Conservation (phyloP, 495 filamentous ascomycete genomes). For the Lasiosphaeria hispida region DNA sequence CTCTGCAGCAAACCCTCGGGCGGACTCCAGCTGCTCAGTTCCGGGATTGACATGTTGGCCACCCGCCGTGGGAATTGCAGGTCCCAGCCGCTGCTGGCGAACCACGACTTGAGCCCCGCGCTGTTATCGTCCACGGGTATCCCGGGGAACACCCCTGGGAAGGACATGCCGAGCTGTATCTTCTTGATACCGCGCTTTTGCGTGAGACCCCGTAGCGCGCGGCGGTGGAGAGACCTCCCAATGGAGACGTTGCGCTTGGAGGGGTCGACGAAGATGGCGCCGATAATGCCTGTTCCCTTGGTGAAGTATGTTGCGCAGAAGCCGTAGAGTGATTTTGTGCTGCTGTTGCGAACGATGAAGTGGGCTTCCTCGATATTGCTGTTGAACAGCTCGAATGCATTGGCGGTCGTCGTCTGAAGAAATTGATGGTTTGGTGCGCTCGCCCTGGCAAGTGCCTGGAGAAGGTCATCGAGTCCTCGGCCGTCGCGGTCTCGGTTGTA, state of each 20-base stretch:
- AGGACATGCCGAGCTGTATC: slow-evolving; percentile 73
- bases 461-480: slow-evolving; percentile 63
- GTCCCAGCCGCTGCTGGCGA: slow-evolving; percentile 47
- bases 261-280: slow-evolving; percentile 80
- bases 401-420: slow-evolving; percentile 66
- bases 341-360: slow-evolving; percentile 89
- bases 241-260: slow-evolving; percentile 79
- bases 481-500: slow-evolving; percentile 77
- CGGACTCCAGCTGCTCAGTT: slow-evolving; percentile 68
- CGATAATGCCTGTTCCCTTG: slow-evolving; percentile 72
- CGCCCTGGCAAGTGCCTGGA: slow-evolving; percentile 60
- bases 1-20: slow-evolving; percentile 71
- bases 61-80: slow-evolving; percentile 51
- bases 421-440: slow-evolving; percentile 56
- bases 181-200: slow-evolving; percentile 64
- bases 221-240: slow-evolving; percentile 77
- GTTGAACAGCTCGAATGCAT: slow-evolving; percentile 68
- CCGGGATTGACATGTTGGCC: slow-evolving; percentile 60
- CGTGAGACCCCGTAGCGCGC: slow-evolving; percentile 68
- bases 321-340: slow-evolving; percentile 80
- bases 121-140: slow-evolving; percentile 60
- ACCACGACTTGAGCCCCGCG: slow-evolving; percentile 55
- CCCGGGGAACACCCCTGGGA: slow-evolving; percentile 77
- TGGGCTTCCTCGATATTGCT: slow-evolving; percentile 71
- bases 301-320: slow-evolving; percentile 86